phyloP scores from a whole-genome alignment of 1,284 basidiomycete species.

The Tilletia setariae region DNA sequence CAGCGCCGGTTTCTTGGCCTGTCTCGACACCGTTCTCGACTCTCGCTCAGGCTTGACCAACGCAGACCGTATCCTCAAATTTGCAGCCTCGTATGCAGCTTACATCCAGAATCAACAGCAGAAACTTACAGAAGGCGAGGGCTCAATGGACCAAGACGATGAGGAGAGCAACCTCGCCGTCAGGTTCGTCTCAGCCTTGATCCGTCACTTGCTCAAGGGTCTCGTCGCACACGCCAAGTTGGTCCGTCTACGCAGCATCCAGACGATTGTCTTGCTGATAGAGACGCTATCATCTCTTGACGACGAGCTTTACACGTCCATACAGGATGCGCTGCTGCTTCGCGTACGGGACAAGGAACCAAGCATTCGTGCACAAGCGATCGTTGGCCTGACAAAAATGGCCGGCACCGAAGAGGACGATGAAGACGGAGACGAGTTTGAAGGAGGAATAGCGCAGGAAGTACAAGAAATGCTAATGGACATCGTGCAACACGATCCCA shows the following conservation, averaged over 20 bases:
- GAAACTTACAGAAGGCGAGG: constrained; percentile 52
- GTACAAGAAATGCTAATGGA: constrained; percentile 70
- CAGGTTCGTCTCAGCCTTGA: constrained; percentile 68
- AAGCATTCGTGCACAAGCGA: constrained; percentile 76
- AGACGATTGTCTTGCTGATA: constrained; percentile 62
- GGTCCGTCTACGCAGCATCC: constrained; percentile 75
- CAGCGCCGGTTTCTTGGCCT: constrained; percentile 61
- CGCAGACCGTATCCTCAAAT: constrained; percentile 80
- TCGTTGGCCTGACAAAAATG: constrained; percentile 78
- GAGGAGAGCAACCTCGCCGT: constrained; percentile 71
- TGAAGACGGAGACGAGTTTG: constrained; percentile 59
- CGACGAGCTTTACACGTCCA: constrained; percentile 72
- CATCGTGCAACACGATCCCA: constrained; percentile 66
- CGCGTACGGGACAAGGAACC: constrained; percentile 82
- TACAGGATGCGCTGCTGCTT: constrained; percentile 70
- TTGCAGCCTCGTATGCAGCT: constrained; percentile 75
- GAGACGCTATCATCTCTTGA: constrained; percentile 57
- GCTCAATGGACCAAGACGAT: constrained; percentile 58
- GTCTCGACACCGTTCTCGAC: constrained; percentile 69
- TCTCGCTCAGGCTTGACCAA: constrained; percentile 78
- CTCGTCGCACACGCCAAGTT: constrained; percentile 86
- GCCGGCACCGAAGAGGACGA: constrained; percentile 61
- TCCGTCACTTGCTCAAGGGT: constrained; percentile 76
- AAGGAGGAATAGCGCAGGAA: constrained; percentile 66
- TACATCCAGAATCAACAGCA: constrained; percentile 55